These are phyloP conservation scores for Hemileia vastatrix DNA, from an alignment of 1,284 basidiomycete genomes.

Conservation along the genomic window DNA sequence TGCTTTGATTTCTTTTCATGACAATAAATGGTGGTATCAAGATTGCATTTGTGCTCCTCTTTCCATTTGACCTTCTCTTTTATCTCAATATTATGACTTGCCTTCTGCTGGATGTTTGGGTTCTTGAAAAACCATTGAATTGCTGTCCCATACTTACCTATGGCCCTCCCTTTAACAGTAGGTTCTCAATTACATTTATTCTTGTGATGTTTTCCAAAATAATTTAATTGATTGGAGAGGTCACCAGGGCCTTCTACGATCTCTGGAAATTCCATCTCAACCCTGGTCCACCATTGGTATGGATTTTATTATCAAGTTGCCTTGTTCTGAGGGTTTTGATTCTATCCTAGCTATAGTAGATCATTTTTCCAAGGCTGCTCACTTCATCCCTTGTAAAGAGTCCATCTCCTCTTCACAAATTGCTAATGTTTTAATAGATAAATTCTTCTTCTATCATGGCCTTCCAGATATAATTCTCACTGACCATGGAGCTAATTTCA, in stretches of 20 bases:
- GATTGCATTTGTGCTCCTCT: too few species aligned
- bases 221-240: neutral
- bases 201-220: constrained; percentile 5
- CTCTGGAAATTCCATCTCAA: neutral
- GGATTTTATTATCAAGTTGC: constrained; percentile 30
- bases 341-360: constrained; percentile 32
- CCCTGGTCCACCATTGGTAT: constrained; percentile 23
- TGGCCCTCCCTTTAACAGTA: constrained; percentile 3
- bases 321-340: constrained; percentile 19
- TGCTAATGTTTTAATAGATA: constrained; percentile 1
- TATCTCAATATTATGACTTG: neutral
- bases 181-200: neutral
- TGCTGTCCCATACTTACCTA: neutral
- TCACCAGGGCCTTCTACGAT: neutral
- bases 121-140: neutral
- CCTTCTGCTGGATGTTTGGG: neutral
- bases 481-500: constrained; percentile 1
- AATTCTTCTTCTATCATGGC: neutral
- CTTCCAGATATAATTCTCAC: neutral
- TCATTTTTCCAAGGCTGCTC: constrained; percentile 22
- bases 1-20: too few species aligned
- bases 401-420: neutral
- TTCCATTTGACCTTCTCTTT: too few species aligned
- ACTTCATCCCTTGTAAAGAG: constrained; percentile 4
- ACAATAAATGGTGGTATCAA: too few species aligned